Evolutionary conservation across 2,329 filamentous ascomycete genomes (phyloP), one percentile per base, ranked within the genome.

Genomic region (Beauveria scarabaeidicola): DNA sequence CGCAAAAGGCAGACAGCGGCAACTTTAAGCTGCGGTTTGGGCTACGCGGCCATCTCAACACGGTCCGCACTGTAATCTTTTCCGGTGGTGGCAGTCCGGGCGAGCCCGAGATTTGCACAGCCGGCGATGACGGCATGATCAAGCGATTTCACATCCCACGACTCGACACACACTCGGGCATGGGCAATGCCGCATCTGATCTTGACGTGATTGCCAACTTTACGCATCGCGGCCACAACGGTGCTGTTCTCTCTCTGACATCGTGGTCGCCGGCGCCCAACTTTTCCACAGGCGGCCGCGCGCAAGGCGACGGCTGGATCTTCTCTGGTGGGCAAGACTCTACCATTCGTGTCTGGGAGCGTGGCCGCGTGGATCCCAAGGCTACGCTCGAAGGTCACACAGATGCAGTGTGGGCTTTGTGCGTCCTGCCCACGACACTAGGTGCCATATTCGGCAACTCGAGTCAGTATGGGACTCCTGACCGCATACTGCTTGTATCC

Each of bases 301-400:
- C 90, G 8, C 85, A 89, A 66, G 93, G 93, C 36, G 94, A 97
- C 67, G 94, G 94, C 29, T 99, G 94, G 94, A 92, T 99, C 64
- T 99, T 99, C 73, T 97, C 93, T 5, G 94, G 94, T 62, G 94
- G 94, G 4, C 91, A 97, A 71, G 94, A 99, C 73, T 86, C 90
- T 19, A 96, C 91, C 7, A 86, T 99, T 41, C 85, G 92, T 32
- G 91, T 99, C 0, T 99, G 94, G 94, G 93, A 99, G 73, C 85
- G 92, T 54, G 93, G 93, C 29, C 81, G 93, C 51, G 91, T 99
- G 36, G 94, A 97, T 70, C 91, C 94, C 8, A 97, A 97, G 73
- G 91, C 91, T 2, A 96, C 91, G 0, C 79, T 99, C 4, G 91
- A 97, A 65, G 93, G 92, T 1, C 94, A 97, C 69, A 96, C 89